Conservation (phyloP, 257 asterid species). For the Craterostigma plantagineum region DNA sequence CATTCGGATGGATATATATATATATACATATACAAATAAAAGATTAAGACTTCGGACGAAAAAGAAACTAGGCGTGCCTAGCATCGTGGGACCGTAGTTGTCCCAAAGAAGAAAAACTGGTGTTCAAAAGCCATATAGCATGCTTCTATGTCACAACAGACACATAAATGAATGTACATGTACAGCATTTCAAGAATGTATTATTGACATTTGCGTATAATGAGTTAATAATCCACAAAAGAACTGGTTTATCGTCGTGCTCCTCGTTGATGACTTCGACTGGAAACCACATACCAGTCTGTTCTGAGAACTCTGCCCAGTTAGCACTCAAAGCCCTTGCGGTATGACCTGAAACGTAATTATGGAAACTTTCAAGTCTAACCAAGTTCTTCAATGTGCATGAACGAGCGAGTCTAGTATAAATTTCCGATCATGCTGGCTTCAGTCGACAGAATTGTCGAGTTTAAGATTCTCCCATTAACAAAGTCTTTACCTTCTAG, state of each 20-base stretch:
- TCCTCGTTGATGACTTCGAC: slow-evolving; percentile 36
- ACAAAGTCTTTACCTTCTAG: slow-evolving; percentile 30
- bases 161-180: too few species aligned
- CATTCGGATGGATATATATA: too few species aligned
- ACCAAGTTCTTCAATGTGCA: slow-evolving; percentile 4
- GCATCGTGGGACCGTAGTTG: too few species aligned
- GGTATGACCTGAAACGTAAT: slow-evolving; percentile 23
- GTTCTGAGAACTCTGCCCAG: slow-evolving; percentile 54
- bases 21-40: too few species aligned
- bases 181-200: too few species aligned
- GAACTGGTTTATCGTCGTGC: slow-evolving; percentile 78
- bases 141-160: too few species aligned
- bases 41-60: too few species aligned
- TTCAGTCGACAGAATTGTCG: slow-evolving; percentile 47
- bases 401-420: neutral
- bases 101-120: too few species aligned
- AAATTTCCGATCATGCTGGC: slow-evolving; percentile 31
- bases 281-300: slow-evolving; percentile 81
- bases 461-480: slow-evolving; percentile 27
- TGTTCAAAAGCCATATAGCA: too few species aligned
- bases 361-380: neutral
- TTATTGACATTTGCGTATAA: too few species aligned
- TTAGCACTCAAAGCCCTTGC: slow-evolving; percentile 35
- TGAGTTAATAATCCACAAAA: too few species aligned
- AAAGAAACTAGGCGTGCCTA: too few species aligned